These are phyloP conservation scores for Fusarium protoensiforme DNA, from an alignment of 2,329 filamentous ascomycete genomes.

Conservation along the genomic window DNA sequence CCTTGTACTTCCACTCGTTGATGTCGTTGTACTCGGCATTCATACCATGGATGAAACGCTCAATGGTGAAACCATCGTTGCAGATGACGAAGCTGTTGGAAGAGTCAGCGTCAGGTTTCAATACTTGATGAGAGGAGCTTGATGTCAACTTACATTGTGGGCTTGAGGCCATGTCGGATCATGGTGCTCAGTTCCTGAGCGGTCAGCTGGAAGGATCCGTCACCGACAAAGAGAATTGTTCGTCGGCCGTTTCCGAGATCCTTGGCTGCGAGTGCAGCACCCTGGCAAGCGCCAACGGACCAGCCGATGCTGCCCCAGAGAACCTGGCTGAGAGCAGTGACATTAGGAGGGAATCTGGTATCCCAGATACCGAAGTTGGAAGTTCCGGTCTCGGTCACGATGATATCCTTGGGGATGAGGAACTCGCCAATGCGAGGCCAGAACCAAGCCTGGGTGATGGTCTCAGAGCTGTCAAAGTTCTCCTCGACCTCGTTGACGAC, in stretches of 20 bases:
- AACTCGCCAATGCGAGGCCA: constrained; percentile 83
- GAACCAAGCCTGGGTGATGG: constrained; percentile 77
- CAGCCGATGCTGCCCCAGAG: constrained; percentile 76
- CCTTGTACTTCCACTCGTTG: constrained; percentile 77
- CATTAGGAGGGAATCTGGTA: constrained; percentile 79
- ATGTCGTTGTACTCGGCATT: constrained; percentile 86
- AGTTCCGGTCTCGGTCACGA: constrained; percentile 90
- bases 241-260: constrained; percentile 70
- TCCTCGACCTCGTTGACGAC: constrained; percentile 62
- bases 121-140: background rate
- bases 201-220: constrained; percentile 87
- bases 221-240: constrained; percentile 88
- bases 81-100: constrained; percentile 78
- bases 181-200: constrained; percentile 88
- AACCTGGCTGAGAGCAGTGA: constrained; percentile 84
- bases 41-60: constrained; percentile 88
- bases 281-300: constrained; percentile 68
- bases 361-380: constrained; percentile 91
- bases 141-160: constrained; percentile 74
- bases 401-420: constrained; percentile 76
- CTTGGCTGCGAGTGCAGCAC: constrained; percentile 78
- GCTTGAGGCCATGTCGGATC: constrained; percentile 77
- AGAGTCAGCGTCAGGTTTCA: constrained; percentile 29
- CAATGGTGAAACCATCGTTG: constrained; percentile 91
- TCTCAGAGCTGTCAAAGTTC: constrained; percentile 52